Evolutionary conservation across 2,329 filamentous ascomycete species (phyloP).

Genomic region (Dothideomycetes sp.): DNA sequence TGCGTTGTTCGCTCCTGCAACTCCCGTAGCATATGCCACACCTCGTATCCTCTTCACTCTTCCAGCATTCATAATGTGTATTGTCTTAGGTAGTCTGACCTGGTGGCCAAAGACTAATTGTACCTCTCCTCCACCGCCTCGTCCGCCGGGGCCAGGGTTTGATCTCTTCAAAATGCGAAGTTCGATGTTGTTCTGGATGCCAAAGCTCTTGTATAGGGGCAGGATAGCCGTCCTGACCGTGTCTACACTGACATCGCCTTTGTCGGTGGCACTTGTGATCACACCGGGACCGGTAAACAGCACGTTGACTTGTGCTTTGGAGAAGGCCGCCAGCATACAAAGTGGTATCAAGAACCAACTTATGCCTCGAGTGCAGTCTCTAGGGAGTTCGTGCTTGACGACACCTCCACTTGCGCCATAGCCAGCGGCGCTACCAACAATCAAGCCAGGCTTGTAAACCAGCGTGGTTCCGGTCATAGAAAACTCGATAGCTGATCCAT

Average conservation of each 20-base stretch:
- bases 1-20: constrained; percentile 85
- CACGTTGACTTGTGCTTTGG: constrained; percentile 83
- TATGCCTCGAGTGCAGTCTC: constrained; percentile 67
- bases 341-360: constrained; percentile 88
- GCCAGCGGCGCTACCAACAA: constrained; percentile 73
- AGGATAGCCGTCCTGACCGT: constrained; percentile 88
- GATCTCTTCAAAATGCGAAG: constrained; percentile 71
- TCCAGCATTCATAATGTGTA: constrained; percentile 78
- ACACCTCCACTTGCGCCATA: constrained; percentile 65
- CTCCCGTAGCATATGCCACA: constrained; percentile 87
- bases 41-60: constrained; percentile 81
- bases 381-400: constrained; percentile 70
- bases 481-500: constrained; percentile 90
- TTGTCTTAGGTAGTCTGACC: constrained; percentile 83
- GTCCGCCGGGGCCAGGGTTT: constrained; percentile 64
- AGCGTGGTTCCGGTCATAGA: constrained; percentile 92
- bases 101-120: constrained; percentile 90
- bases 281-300: constrained; percentile 84
- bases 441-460: constrained; percentile 83
- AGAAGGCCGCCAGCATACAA: constrained; percentile 84
- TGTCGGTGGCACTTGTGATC: constrained; percentile 76
- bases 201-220: constrained; percentile 82
- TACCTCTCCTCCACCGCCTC: constrained; percentile 82
- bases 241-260: constrained; percentile 83
- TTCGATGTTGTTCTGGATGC: constrained; percentile 79